phyloP scores from a whole-genome alignment of 371 early-diverging fungal genomes.

The Parasitella parasitica region DNA sequence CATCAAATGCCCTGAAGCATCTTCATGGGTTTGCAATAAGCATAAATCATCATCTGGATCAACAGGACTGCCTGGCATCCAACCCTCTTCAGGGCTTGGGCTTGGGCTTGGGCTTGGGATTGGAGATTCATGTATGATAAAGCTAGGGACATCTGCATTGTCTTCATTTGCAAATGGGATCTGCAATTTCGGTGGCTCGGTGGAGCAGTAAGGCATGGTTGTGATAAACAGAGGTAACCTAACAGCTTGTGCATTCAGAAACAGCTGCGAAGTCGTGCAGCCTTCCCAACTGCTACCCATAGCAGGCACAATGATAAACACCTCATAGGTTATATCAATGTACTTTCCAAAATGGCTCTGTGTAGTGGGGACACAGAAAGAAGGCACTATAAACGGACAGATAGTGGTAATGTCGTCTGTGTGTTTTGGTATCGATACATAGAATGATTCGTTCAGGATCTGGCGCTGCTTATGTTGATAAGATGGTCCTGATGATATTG shows the following conservation, averaged over 20 bases:
- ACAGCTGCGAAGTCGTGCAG: not conserved
- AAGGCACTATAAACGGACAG: conserved; percentile 36
- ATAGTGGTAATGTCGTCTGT: conserved; percentile 25
- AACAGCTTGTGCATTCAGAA: conserved; percentile 15
- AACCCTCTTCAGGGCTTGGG: conserved; percentile 20
- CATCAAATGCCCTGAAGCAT: conserved; percentile 29
- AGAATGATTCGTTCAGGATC: conserved; percentile 27
- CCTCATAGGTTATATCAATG: conserved; percentile 32
- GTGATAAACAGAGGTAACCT: conserved; percentile 33
- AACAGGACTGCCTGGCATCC: conserved; percentile 27
- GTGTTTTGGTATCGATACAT: conserved; percentile 32
- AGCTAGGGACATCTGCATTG: conserved; percentile 20
- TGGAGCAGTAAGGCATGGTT: conserved; percentile 31
- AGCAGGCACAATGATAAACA: conserved; percentile 38
- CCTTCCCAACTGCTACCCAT: conserved; percentile 2
- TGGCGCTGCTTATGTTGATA: conserved; percentile 32
- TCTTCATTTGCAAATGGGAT: conserved; percentile 24
- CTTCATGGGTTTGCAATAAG: conserved; percentile 5
- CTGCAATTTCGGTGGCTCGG: conserved; percentile 23
- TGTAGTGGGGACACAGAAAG: conserved; percentile 35
- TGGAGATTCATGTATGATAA: conserved; percentile 37
- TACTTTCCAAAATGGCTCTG: conserved; percentile 27
- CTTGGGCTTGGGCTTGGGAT: conserved; percentile 32
- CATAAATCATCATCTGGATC: conserved; percentile 8
- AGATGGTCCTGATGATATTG: conserved; percentile 7